Evolutionary conservation across 2,329 filamentous ascomycete species (phyloP).

Genomic region (Ceratocystis ficicola): DNA sequence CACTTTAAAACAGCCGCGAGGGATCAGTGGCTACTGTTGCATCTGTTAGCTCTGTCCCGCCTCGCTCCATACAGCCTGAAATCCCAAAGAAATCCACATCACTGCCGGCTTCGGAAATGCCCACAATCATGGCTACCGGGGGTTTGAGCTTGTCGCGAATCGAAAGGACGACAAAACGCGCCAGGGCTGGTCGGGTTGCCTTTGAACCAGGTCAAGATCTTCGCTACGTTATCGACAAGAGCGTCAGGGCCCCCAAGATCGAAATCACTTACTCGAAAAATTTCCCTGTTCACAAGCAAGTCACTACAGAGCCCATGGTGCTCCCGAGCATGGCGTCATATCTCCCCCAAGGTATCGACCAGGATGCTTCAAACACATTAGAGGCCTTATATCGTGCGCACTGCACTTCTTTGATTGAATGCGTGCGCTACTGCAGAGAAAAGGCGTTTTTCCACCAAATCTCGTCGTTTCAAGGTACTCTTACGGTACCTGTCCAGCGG

Average conservation of each 20-base stretch:
- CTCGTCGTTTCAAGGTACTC: slow-evolving; percentile 85
- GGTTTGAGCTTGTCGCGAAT: slow-evolving; percentile 25
- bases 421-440: slow-evolving; percentile 89
- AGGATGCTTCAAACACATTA: slow-evolving; percentile 74
- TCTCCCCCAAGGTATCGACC: slow-evolving; percentile 68
- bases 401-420: slow-evolving; percentile 89
- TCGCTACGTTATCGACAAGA: slow-evolving; percentile 35
- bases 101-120: background rate
- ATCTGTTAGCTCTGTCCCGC: background rate
- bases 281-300: slow-evolving; percentile 30
- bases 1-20: background rate
- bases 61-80: background rate
- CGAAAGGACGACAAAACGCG: slow-evolving; percentile 8
- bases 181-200: slow-evolving; percentile 10
- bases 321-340: slow-evolving; percentile 81
- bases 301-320: slow-evolving; percentile 56
- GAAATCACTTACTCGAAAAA: slow-evolving; percentile 48
- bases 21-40: slow-evolving; percentile 8
- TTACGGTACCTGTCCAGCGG: slow-evolving; percentile 94
- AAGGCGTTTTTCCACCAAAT: slow-evolving; percentile 94
- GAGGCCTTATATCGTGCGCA: slow-evolving; percentile 84
- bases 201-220: slow-evolving; percentile 21
- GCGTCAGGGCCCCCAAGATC: slow-evolving; percentile 45
- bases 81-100: background rate
- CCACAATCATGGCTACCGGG: background rate